phyloP scores from a whole-genome alignment of 2,329 filamentous ascomycete species.

The Sporothrix inflata region DNA sequence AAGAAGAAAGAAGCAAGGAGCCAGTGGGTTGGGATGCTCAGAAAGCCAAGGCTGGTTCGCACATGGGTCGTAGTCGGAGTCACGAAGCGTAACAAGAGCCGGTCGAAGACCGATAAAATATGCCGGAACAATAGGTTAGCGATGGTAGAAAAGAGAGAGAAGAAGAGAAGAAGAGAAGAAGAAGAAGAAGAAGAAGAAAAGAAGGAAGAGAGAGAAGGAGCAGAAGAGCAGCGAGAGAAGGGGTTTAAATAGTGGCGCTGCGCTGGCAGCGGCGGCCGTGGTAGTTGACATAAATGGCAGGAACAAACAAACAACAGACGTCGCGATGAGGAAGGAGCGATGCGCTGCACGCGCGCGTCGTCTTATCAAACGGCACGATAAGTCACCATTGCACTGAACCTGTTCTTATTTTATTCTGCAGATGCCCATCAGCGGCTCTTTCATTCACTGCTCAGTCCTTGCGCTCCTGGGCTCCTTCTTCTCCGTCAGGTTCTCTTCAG shows the following conservation, averaged over 20 bases:
- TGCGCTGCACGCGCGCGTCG: no score
- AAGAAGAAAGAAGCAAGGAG: no score
- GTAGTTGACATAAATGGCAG: no score
- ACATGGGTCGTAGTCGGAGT: no score
- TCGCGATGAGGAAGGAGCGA: no score
- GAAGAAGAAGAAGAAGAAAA: background rate
- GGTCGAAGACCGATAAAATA: no score
- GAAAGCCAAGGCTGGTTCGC: no score
- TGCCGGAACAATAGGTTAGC: background rate
- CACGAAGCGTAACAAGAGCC: no score
- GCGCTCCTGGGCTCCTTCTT: background rate
- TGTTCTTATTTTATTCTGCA: background rate
- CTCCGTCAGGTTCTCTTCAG: background rate
- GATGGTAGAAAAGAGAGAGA: background rate
- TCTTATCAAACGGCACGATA: background rate
- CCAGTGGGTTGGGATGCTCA: no score
- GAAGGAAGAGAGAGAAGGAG: background rate
- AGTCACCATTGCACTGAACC: background rate
- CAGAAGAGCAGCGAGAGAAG: background rate
- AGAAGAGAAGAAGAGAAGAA: background rate
- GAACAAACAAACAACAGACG: no score
- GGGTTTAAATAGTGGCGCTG: no score
- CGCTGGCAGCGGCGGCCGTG: no score
- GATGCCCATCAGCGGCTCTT: background rate
- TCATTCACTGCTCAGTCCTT: background rate